Percentiles rank a stretch among this genome's conserved stretches.
These are phyloP conservation scores for Suhomyces ambrosiae DNA, from an alignment of 1,139 yeast genomes.

Conservation along the genomic window DNA sequence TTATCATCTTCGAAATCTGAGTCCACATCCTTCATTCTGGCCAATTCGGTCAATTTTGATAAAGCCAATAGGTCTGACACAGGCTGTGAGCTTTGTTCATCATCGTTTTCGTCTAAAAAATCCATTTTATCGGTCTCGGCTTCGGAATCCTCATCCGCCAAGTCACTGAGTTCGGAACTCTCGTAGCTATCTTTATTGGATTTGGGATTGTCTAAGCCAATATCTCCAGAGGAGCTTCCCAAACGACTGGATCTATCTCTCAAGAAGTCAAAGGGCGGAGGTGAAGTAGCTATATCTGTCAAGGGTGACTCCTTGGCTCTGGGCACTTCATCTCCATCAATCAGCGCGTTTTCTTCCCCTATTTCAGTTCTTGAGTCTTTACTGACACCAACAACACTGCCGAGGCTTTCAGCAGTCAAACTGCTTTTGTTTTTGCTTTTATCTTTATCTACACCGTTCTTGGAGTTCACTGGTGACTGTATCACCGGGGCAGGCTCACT, in stretches of 20 bases:
- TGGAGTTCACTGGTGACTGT: not conserved
- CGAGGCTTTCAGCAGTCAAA: not conserved
- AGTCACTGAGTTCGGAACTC: conserved; percentile 54
- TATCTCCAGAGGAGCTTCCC: conserved; percentile 4
- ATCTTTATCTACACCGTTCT: not conserved
- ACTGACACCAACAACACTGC: not conserved
- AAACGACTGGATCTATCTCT: conserved; percentile 13
- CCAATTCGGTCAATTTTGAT: conserved; percentile 43
- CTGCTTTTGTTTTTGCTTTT: not conserved
- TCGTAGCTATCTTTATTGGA: conserved; percentile 32
- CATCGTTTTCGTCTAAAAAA: conserved; percentile 39
- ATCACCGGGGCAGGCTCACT: not conserved
- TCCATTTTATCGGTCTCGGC: conserved; percentile 83
- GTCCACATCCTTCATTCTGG: conserved; percentile 44
- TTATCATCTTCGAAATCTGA: conserved; percentile 26
- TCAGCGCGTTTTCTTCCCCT: not conserved
- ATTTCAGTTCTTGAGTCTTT: not conserved
- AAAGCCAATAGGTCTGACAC: conserved; percentile 44
- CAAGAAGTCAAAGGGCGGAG: conserved; percentile 36
- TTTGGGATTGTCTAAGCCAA: conserved; percentile 2
- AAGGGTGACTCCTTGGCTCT: conserved; percentile 35
- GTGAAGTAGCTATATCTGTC: conserved; percentile 45
- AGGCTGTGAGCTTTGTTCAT: conserved; percentile 23
- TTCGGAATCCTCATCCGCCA: conserved; percentile 69
- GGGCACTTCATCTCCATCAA: conserved; percentile 6